These are phyloP conservation scores for Microthlaspi erraticum DNA, from an alignment of 345 rosid species.

Conservation along the genomic window DNA sequence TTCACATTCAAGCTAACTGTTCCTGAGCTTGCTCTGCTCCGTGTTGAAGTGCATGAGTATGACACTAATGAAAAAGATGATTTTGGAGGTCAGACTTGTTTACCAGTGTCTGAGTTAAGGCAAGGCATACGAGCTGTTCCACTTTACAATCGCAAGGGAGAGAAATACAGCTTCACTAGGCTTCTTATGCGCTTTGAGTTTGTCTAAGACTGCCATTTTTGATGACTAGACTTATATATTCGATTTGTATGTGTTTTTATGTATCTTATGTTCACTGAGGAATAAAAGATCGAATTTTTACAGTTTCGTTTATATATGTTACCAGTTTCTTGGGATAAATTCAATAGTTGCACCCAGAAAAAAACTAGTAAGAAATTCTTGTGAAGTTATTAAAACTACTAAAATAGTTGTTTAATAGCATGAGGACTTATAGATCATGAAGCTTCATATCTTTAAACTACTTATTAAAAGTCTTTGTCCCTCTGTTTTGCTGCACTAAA, in stretches of 20 bases:
- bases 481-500: constrained; percentile 30
- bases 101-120: constrained; percentile 73
- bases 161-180: constrained; percentile 57
- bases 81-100: constrained; percentile 86
- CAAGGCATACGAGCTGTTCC: constrained; percentile 80
- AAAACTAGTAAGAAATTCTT: not conserved
- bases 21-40: constrained; percentile 85
- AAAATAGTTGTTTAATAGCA: constrained; percentile 3
- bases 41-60: constrained; percentile 75
- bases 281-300: constrained; percentile 16
- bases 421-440: constrained; percentile 27
- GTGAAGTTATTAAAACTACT: not conserved
- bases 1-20: constrained; percentile 70
- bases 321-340: constrained; percentile 6
- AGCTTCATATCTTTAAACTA: constrained; percentile 34
- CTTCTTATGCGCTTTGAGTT: constrained; percentile 79
- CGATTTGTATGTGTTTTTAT: not conserved
- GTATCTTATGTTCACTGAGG: constrained; percentile 18
- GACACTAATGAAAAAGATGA: constrained; percentile 76
- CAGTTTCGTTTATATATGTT: not conserved
- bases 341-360: not conserved
- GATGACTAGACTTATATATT: not conserved
- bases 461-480: constrained; percentile 7
- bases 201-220: constrained; percentile 40
- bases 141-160: constrained; percentile 59